Conservation (phyloP, 495 filamentous ascomycete genomes). For the Penicillium chermesinum region DNA sequence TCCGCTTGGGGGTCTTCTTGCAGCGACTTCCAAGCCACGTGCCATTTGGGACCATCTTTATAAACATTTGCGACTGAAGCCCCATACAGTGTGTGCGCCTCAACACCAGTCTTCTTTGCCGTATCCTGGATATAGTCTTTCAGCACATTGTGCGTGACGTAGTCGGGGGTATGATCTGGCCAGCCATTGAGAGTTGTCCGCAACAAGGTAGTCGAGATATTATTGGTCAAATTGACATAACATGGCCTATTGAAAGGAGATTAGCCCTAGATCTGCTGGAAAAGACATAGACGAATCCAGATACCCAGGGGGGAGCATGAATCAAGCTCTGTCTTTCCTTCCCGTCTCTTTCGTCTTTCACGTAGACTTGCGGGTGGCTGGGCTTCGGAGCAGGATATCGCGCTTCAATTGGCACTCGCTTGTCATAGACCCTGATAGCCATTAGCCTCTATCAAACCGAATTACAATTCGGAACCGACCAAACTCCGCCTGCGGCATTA, state of each 20-base stretch:
- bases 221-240: slow-evolving; percentile 60
- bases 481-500: slow-evolving; percentile 53
- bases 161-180: slow-evolving; percentile 53
- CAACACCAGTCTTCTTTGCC: slow-evolving; percentile 42
- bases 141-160: slow-evolving; percentile 50
- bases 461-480: no score
- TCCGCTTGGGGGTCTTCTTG: slow-evolving; percentile 28
- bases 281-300: not conserved
- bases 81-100: slow-evolving; percentile 47
- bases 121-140: slow-evolving; percentile 57
- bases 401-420: slow-evolving; percentile 51
- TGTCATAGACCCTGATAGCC: slow-evolving; percentile 49
- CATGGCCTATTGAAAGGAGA: slow-evolving; percentile 37
- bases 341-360: slow-evolving; percentile 18
- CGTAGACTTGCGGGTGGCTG: slow-evolving; percentile 27
- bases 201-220: slow-evolving; percentile 59
- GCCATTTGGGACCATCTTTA: slow-evolving; percentile 48
- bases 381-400: slow-evolving; percentile 51
- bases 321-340: slow-evolving; percentile 24
- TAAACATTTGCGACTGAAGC: slow-evolving; percentile 52
- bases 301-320: slow-evolving; percentile 51
- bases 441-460: no score
- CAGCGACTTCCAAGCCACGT: slow-evolving; percentile 34
- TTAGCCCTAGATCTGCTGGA: not conserved
- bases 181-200: slow-evolving; percentile 53